Percentiles rank a stretch among this genome's conserved stretches.
These are phyloP conservation scores for Entonaema liquescens DNA, from an alignment of 495 filamentous ascomycete species.

Conservation along the genomic window DNA sequence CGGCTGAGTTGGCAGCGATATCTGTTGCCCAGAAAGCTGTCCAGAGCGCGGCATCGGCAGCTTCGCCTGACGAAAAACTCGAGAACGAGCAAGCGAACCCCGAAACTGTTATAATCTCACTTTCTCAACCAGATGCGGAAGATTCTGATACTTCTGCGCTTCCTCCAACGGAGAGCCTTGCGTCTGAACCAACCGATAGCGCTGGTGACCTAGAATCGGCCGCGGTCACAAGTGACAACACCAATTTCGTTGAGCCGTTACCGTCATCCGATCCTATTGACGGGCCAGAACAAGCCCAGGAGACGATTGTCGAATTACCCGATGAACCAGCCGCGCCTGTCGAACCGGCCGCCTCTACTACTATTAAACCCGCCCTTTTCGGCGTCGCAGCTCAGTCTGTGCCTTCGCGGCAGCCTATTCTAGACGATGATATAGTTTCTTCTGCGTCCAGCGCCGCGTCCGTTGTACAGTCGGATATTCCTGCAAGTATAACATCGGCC, in stretches of 20 bases:
- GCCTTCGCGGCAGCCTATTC: constrained; percentile 50
- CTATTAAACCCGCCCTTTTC: constrained; percentile 54
- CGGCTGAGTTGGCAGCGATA: constrained; percentile 55
- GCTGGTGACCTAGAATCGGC: constrained; percentile 18
- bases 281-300: constrained; percentile 40
- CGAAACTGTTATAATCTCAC: constrained; percentile 35
- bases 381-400: constrained; percentile 57
- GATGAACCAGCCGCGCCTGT: constrained; percentile 32
- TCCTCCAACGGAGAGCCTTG: constrained; percentile 28
- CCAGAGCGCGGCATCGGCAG: constrained; percentile 35
- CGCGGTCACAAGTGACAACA: too few relatives aligned
- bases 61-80: constrained; percentile 26
- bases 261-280: constrained; percentile 29
- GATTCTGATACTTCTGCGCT: constrained; percentile 28
- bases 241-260: constrained; percentile 20
- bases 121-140: constrained; percentile 24
- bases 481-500: constrained; percentile 43
- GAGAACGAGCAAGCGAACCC: constrained; percentile 16
- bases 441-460: constrained; percentile 72
- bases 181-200: constrained; percentile 18
- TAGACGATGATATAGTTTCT: constrained; percentile 51
- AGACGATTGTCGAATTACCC: constrained; percentile 34
- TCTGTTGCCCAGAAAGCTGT: constrained; percentile 44
- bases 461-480: constrained; percentile 60
- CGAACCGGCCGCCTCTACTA: constrained; percentile 28